These are phyloP conservation scores for Yamadazyma trypodendri DNA, from an alignment of 1,139 yeast species.

Conservation along the genomic window DNA sequence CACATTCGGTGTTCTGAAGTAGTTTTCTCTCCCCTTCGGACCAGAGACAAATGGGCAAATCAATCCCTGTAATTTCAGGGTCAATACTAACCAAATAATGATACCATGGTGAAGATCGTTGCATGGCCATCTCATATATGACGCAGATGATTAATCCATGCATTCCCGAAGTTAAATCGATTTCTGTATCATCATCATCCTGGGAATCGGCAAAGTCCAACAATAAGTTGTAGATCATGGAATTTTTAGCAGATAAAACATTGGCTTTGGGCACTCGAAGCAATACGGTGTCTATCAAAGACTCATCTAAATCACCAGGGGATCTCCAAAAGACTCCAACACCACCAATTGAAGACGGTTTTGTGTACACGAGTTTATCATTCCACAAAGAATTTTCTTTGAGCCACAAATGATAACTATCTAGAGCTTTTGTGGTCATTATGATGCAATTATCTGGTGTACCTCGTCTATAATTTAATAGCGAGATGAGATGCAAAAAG, in stretches of 20 bases:
- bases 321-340: conserved; percentile 62
- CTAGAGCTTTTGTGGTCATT: conserved; percentile 7
- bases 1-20: conserved; percentile 68
- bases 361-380: conserved; percentile 42
- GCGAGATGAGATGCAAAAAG: conserved; percentile 2
- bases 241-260: conserved; percentile 55
- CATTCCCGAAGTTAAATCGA: conserved; percentile 53
- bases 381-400: conserved; percentile 51
- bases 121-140: conserved; percentile 60
- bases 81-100: conserved; percentile 60
- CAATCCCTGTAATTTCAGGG: conserved; percentile 22
- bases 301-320: conserved; percentile 26
- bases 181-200: conserved; percentile 11
- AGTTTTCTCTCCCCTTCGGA: conserved; percentile 42
- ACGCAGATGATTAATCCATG: conserved; percentile 66
- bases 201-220: conserved; percentile 43
- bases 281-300: conserved; percentile 29
- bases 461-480: background rate
- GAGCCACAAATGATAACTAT: conserved; percentile 40
- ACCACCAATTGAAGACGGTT: conserved; percentile 59
- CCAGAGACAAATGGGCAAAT: conserved; percentile 73
- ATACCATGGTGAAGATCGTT: conserved; percentile 72
- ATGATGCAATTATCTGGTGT: too few relatives aligned
- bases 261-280: conserved; percentile 51
- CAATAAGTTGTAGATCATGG: conserved; percentile 67